Percentiles rank a stretch among this genome's conserved stretches.
Conservation (phyloP, 2,329 filamentous ascomycete genomes). For the Pseudopyricularia cyperi region DNA sequence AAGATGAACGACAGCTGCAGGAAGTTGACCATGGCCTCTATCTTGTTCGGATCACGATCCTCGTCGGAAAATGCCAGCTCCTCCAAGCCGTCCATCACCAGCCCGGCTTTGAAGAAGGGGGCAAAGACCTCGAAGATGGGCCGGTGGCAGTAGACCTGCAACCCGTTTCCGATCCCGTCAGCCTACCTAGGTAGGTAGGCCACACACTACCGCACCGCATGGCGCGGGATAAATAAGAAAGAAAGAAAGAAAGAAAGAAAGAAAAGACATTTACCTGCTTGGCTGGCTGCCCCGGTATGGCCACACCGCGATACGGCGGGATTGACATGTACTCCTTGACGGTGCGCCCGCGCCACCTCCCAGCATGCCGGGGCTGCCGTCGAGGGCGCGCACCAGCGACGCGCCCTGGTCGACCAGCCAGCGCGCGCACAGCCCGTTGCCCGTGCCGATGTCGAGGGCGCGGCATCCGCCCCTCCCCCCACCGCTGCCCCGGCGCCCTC, state of each 20-base stretch:
- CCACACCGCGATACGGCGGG: conserved; percentile 22
- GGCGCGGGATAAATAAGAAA: background rate
- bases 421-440: conserved; percentile 33
- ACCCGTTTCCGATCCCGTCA: background rate
- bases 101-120: conserved; percentile 26
- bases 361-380: conserved; percentile 28
- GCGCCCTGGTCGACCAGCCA: conserved; percentile 24
- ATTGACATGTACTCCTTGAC: conserved; percentile 28
- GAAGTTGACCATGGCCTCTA: conserved; percentile 24
- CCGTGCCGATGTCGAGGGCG: conserved; percentile 34
- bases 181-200: background rate
- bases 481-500: conserved; percentile 4
- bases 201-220: no score
- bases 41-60: conserved; percentile 9
- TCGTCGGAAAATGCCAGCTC: conserved; percentile 28
- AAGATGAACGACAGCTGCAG: conserved; percentile 22
- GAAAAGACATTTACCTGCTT: conserved; percentile 16
- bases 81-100: conserved; percentile 31
- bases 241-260: background rate
- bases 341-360: conserved; percentile 19
- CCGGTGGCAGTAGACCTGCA: conserved; percentile 6
- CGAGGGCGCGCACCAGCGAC: conserved; percentile 25
- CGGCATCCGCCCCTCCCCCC: conserved; percentile 9
- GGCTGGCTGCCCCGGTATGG: conserved; percentile 18
- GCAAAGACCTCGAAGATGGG: conserved; percentile 1